Conservation (phyloP, 2,329 filamentous ascomycete genomes). For the Parafenestella ontariensis region DNA sequence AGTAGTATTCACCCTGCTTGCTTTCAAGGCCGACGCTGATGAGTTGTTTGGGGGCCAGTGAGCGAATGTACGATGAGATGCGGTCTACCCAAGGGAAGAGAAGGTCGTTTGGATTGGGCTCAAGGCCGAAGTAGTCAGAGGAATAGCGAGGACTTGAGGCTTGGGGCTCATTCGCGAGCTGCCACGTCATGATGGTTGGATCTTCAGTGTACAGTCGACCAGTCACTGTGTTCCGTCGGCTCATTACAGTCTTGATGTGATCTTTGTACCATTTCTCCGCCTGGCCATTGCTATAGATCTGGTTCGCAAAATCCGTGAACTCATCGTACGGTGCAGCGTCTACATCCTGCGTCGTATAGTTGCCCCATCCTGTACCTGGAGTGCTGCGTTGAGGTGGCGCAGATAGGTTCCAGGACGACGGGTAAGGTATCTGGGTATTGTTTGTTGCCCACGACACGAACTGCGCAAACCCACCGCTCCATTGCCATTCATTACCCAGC, state of each 20-base stretch:
- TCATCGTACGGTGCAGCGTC: slow-evolving; percentile 41
- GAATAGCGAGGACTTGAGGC: slow-evolving; percentile 33
- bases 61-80: slow-evolving; percentile 48
- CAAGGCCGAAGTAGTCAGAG: slow-evolving; percentile 35
- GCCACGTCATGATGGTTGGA: slow-evolving; percentile 52
- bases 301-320: slow-evolving; percentile 41
- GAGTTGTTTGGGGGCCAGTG: slow-evolving; percentile 46
- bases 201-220: slow-evolving; percentile 47
- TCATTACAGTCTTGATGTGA: slow-evolving; percentile 48
- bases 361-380: slow-evolving; percentile 50
- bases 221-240: slow-evolving; percentile 47
- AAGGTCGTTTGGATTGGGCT: slow-evolving; percentile 39
- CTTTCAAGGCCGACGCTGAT: slow-evolving; percentile 49
- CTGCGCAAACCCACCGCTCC: slow-evolving; percentile 49
- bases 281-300: slow-evolving; percentile 45
- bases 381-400: slow-evolving; percentile 43
- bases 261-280: slow-evolving; percentile 48
- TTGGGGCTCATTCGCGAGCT: slow-evolving; percentile 52
- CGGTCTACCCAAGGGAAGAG: slow-evolving; percentile 48
- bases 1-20: slow-evolving; percentile 51
- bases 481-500: slow-evolving; percentile 50
- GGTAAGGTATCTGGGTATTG: slow-evolving; percentile 46
- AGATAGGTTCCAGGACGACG: slow-evolving; percentile 48
- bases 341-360: slow-evolving; percentile 45
- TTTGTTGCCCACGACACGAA: slow-evolving; percentile 50